These are phyloP conservation scores for Blastobotrys raffinosifermentans DNA, from an alignment of 1,139 yeast species.

Conservation along the genomic window DNA sequence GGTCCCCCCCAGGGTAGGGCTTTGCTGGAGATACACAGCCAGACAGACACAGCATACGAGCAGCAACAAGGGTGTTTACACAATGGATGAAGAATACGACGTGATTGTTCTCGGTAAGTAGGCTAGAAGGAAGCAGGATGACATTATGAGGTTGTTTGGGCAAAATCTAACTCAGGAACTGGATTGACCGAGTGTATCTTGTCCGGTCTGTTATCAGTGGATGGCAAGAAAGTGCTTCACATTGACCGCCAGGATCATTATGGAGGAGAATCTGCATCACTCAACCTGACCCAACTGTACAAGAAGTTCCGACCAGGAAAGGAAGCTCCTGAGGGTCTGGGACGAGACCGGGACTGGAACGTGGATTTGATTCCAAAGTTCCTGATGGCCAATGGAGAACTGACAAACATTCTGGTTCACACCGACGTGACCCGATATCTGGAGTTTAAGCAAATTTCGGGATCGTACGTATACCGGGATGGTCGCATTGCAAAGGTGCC, in stretches of 20 bases:
- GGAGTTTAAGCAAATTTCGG: conserved; percentile 93
- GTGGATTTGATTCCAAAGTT: conserved; percentile 96
- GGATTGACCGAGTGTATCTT: conserved; percentile 96
- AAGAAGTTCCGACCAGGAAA: conserved; percentile 38
- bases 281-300: conserved; percentile 48
- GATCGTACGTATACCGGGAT: conserved; percentile 86
- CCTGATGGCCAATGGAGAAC: conserved; percentile 95
- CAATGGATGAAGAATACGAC: conserved; percentile 94
- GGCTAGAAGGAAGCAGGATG: not conserved
- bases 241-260: conserved; percentile 95
- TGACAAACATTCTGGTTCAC: conserved; percentile 89
- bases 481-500: conserved; percentile 96
- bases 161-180: conserved; percentile 40
- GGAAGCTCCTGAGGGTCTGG: conserved; percentile 67
- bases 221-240: conserved; percentile 93
- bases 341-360: conserved; percentile 97
- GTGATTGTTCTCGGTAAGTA: conserved; percentile 67
- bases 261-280: conserved; percentile 75
- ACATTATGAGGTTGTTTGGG: too few species aligned
- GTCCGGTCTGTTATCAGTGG: conserved; percentile 90
- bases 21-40: too few species aligned
- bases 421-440: conserved; percentile 94
- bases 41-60: too few species aligned
- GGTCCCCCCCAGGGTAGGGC: too few species aligned
- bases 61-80: conserved; percentile 3